Percentiles rank a stretch among this genome's conserved stretches.
These are phyloP conservation scores for Cladosporium colombiae DNA, from an alignment of 2,329 filamentous ascomycete genomes.

Conservation along the genomic window DNA sequence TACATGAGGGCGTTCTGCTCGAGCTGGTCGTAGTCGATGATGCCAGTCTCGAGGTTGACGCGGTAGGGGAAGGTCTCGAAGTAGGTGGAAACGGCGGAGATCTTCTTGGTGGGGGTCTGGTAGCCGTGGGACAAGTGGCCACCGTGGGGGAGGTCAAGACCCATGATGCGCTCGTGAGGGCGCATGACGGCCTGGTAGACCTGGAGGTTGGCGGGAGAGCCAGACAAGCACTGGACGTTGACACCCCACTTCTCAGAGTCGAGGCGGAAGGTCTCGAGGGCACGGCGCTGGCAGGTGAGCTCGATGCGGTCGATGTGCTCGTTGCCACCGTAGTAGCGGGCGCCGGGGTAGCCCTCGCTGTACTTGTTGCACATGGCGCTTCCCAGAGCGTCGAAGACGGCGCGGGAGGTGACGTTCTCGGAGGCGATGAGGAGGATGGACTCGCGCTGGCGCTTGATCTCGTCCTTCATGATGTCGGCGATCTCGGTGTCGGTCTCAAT, in stretches of 20 bases:
- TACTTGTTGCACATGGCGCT: constrained; percentile 96
- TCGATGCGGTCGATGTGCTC: constrained; percentile 98
- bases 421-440: constrained; percentile 98
- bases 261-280: constrained; percentile 85
- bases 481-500: constrained; percentile 91
- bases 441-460: constrained; percentile 96
- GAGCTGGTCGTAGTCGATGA: constrained; percentile 95
- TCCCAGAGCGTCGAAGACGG: constrained; percentile 95
- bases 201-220: constrained; percentile 71
- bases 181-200: constrained; percentile 93
- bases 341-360: constrained; percentile 96
- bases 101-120: constrained; percentile 80
- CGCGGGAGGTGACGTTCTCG: constrained; percentile 98
- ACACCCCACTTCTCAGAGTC: constrained; percentile 93
- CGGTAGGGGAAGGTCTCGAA: constrained; percentile 99
- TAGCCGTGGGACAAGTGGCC: constrained; percentile 97
- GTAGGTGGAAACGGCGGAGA: constrained; percentile 97
- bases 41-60: constrained; percentile 82
- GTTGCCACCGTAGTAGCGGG: constrained; percentile 98
- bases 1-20: constrained; percentile 89
- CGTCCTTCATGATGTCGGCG: constrained; percentile 92
- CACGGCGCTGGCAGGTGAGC: constrained; percentile 89
- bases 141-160: constrained; percentile 91
- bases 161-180: constrained; percentile 94
- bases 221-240: constrained; percentile 93